Percentiles rank a stretch among this genome's conserved stretches.
Evolutionary conservation across 108 stramenopile genomes (phyloP).

Genomic region (Epithemia pelagica): DNA sequence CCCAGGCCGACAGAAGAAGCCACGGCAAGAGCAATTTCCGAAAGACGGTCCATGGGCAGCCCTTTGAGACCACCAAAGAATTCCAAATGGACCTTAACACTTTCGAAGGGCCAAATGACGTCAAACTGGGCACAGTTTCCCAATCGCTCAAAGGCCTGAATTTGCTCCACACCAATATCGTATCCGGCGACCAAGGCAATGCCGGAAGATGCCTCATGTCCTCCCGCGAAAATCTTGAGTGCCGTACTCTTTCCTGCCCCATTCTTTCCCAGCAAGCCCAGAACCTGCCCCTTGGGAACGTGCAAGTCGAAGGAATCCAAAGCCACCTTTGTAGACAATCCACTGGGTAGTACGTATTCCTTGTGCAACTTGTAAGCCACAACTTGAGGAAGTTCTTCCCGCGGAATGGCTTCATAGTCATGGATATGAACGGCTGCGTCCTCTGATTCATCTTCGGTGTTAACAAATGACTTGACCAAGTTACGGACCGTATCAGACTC

Average conservation of each 20-base stretch:
- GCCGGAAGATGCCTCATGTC: slow-evolving; percentile 42
- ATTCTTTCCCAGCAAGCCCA: slow-evolving; percentile 55
- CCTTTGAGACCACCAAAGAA: slow-evolving; percentile 66
- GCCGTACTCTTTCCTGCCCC: slow-evolving; percentile 75
- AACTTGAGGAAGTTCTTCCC: slow-evolving; percentile 26
- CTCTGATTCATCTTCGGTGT: not conserved
- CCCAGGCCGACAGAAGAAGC: slow-evolving; percentile 49
- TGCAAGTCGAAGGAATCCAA: slow-evolving; percentile 39
- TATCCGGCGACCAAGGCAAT: slow-evolving; percentile 50
- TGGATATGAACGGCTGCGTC: not conserved
- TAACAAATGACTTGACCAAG: not conserved
- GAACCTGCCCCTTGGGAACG: slow-evolving; percentile 52
- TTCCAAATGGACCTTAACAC: slow-evolving; percentile 58
- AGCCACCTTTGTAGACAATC: slow-evolving; percentile 35
- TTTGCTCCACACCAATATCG: slow-evolving; percentile 35
- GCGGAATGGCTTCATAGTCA: not conserved
- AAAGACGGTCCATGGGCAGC: slow-evolving; percentile 25
- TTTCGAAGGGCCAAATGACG: slow-evolving; percentile 49
- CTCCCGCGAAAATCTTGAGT: slow-evolving; percentile 51
- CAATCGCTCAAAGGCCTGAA: slow-evolving; percentile 40
- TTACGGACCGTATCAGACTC: not conserved
- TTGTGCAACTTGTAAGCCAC: slow-evolving; percentile 43
- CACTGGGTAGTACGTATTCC: slow-evolving; percentile 37
- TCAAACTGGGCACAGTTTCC: slow-evolving; percentile 80
- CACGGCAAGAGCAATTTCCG: slow-evolving; percentile 30